Conservation (phyloP, 1,284 basidiomycete genomes). For the Tilletiaria anomala region DNA sequence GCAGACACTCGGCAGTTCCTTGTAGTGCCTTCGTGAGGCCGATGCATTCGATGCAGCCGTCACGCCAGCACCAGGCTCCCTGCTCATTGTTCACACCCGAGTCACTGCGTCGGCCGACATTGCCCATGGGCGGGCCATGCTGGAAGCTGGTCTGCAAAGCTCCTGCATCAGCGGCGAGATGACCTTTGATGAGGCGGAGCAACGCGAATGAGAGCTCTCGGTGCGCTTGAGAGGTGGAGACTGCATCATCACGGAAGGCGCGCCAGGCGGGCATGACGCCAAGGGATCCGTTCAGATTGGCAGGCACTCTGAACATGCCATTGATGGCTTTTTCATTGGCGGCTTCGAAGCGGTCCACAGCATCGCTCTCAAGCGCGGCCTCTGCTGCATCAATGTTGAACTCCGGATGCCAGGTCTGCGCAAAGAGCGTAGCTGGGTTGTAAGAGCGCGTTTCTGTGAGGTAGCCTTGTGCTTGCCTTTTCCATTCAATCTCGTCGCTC, state of each 20-base stretch:
- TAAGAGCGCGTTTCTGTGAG: neutral
- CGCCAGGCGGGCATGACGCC: constrained; percentile 14
- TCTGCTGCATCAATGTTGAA: constrained; percentile 55
- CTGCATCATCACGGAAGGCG: constrained; percentile 8
- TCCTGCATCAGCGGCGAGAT: neutral
- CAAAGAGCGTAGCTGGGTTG: constrained; percentile 49
- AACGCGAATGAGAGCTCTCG: constrained; percentile 19
- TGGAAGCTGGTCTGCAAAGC: constrained; percentile 24
- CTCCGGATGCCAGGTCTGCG: constrained; percentile 63
- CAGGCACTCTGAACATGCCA: constrained; percentile 1
- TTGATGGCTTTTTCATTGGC: constrained; percentile 17
- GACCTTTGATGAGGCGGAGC: constrained; percentile 19
- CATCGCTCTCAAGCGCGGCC: constrained; percentile 12
- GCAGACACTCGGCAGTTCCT: constrained; percentile 57
- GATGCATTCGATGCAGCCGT: constrained; percentile 60
- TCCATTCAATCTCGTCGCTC: constrained; percentile 14
- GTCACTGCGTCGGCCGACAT: constrained; percentile 46
- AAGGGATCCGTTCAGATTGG: constrained; percentile 1
- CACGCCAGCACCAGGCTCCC: constrained; percentile 73
- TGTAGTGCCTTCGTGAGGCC: constrained; percentile 63
- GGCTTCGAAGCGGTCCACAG: constrained; percentile 12
- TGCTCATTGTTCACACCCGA: constrained; percentile 49
- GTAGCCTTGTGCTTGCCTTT: too few species aligned
- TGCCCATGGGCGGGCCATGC: constrained; percentile 27
- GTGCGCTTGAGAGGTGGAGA: constrained; percentile 10